phyloP scores from a whole-genome alignment of 1,284 basidiomycete species.

The Termitomyces sp. region DNA sequence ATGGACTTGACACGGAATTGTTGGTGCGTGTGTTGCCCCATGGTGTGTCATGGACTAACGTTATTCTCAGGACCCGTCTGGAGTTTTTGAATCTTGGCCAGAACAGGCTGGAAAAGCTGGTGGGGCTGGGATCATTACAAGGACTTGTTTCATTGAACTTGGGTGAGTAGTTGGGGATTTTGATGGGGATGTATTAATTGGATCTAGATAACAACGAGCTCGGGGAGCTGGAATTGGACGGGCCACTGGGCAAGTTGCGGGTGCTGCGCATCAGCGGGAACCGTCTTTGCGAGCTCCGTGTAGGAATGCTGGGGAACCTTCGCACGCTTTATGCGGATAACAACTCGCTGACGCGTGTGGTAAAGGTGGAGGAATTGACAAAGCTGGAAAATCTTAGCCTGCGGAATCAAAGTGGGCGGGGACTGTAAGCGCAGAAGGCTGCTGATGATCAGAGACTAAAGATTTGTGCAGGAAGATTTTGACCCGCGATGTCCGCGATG shows the following conservation, averaged over 20 bases:
- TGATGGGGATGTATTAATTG: slow-evolving; percentile 5
- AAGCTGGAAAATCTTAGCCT: slow-evolving; percentile 88
- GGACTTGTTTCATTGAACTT: slow-evolving; percentile 72
- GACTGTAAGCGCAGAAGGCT: slow-evolving; percentile 55
- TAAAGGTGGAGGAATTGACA: slow-evolving; percentile 49
- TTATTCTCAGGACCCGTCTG: slow-evolving; percentile 58
- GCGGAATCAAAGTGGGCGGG: slow-evolving; percentile 78
- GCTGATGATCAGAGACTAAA: slow-evolving; percentile 18
- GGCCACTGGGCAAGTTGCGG: slow-evolving; percentile 65
- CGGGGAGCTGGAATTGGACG: slow-evolving; percentile 43
- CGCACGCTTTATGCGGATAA: slow-evolving; percentile 92
- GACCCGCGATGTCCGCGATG: slow-evolving; percentile 77
- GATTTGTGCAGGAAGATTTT: slow-evolving; percentile 42
- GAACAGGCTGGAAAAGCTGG: slow-evolving; percentile 65
- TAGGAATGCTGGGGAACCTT: slow-evolving; percentile 65
- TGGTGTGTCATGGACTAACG: slow-evolving; percentile 10
- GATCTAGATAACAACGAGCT: slow-evolving; percentile 70
- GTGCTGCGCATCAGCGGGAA: slow-evolving; percentile 87
- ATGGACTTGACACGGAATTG: slow-evolving; percentile 60
- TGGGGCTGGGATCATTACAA: slow-evolving; percentile 58
- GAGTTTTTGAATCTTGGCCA: slow-evolving; percentile 81
- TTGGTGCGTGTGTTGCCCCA: slow-evolving; percentile 53
- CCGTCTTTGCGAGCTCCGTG: slow-evolving; percentile 64
- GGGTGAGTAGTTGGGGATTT: slow-evolving; percentile 48
- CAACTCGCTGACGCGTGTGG: slow-evolving; percentile 62